These are phyloP conservation scores for Globisporangium irregulare DNA, from an alignment of 352 stramenopile species.

Conservation along the genomic window DNA sequence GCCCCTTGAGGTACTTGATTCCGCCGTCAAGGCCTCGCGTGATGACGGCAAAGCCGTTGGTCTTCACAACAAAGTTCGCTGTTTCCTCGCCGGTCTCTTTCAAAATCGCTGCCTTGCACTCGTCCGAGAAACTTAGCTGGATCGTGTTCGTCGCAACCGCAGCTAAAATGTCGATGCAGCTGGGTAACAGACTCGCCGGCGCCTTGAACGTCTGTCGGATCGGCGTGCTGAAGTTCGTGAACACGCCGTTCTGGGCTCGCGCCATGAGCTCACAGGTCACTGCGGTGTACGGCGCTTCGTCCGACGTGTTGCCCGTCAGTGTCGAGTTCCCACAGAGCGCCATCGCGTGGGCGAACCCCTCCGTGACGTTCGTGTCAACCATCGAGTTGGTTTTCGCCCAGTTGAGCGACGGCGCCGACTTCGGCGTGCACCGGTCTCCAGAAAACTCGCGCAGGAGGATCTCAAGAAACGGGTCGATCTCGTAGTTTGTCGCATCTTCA, in stretches of 20 bases:
- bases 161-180: constrained; percentile 50
- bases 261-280: constrained; percentile 67
- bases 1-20: constrained; percentile 40
- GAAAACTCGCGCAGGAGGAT: constrained; percentile 55
- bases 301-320: constrained; percentile 31
- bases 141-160: constrained; percentile 40
- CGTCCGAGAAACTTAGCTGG: constrained; percentile 30
- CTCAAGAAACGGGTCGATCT: constrained; percentile 55
- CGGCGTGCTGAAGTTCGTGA: constrained; percentile 70
- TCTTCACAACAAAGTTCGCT: constrained; percentile 45
- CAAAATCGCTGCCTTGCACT: constrained; percentile 45
- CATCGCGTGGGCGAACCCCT: constrained; percentile 49
- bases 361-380: constrained; percentile 41
- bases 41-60: constrained; percentile 58
- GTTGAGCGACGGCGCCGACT: constrained; percentile 28
- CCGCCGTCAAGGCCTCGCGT: constrained; percentile 47
- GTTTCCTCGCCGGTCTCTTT: constrained; percentile 57
- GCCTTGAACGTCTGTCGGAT: constrained; percentile 52
- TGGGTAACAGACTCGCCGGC: constrained; percentile 41
- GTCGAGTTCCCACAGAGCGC: constrained; percentile 43
- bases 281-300: constrained; percentile 44
- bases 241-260: constrained; percentile 66
- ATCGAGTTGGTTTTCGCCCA: constrained; percentile 40
- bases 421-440: constrained; percentile 32
- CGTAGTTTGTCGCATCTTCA: constrained; percentile 47